phyloP scores from a whole-genome alignment of 768 basidiomycete species.

The Kondoa malvinella region DNA sequence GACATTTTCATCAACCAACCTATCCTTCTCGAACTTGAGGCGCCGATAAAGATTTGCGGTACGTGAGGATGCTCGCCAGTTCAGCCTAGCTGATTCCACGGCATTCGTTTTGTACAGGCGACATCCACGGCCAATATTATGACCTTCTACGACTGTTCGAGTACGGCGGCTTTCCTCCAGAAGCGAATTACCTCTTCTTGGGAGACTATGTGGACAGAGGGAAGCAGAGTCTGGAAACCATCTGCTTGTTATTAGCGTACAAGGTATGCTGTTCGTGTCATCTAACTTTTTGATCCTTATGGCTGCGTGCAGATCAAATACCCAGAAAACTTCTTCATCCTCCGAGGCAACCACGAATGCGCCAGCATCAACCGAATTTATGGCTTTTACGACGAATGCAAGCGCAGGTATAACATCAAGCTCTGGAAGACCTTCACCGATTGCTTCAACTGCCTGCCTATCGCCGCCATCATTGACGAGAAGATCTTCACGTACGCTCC shows the following conservation, averaged over 20 bases:
- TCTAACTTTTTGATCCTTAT: background rate
- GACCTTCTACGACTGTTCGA: constrained; percentile 95
- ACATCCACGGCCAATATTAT: constrained; percentile 99
- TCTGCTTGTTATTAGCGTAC: constrained; percentile 94
- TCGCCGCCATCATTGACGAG: constrained; percentile 98
- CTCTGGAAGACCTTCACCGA: constrained; percentile 99
- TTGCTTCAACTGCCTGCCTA: constrained; percentile 98
- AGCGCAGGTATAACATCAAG: constrained; percentile 99
- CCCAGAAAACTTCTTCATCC: constrained; percentile 99
- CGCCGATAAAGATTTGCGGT: constrained; percentile 99
- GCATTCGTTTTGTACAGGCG: constrained; percentile 43
- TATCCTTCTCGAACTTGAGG: constrained; percentile 90
- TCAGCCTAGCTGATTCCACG: constrained; percentile 14
- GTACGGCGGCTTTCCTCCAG: constrained; percentile 97
- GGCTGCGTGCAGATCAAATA: constrained; percentile 63
- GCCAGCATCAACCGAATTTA: constrained; percentile 99
- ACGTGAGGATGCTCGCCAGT: constrained; percentile 31
- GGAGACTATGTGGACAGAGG: constrained; percentile 99
- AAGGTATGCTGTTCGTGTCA: constrained; percentile 37
- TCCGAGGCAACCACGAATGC: constrained; percentile 97
- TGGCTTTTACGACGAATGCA: constrained; percentile 99
- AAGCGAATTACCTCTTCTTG: constrained; percentile 99
- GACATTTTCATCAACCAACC: constrained; percentile 99
- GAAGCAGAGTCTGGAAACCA: constrained; percentile 98
- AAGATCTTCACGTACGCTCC: constrained; percentile 68